phyloP scores from a whole-genome alignment of 495 filamentous ascomycete genomes.

The Rostrohypoxylon terebratum region DNA sequence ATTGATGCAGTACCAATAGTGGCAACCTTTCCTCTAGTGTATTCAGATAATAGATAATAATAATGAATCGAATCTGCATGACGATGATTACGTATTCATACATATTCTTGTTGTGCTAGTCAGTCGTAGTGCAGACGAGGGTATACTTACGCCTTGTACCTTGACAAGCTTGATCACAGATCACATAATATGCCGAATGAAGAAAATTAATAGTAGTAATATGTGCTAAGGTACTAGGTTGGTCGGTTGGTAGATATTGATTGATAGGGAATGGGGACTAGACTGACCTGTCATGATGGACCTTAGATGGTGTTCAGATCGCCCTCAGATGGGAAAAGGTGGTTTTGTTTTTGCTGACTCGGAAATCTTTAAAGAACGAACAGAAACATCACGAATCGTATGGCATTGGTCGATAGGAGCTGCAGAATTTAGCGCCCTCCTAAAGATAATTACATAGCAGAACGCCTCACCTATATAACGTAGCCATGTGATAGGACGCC shows the following conservation, averaged over 20 bases:
- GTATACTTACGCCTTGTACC: background rate
- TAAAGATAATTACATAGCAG: background rate
- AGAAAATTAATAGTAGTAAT: background rate
- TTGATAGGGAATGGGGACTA: background rate
- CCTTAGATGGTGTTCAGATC: background rate
- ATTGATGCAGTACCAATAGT: conserved; percentile 11
- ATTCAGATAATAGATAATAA: too few species aligned
- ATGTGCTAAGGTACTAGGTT: background rate
- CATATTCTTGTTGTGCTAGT: background rate
- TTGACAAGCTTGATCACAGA: background rate
- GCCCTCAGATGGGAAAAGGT: background rate
- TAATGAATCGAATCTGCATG: conserved; percentile 15
- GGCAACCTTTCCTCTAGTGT: conserved; percentile 19
- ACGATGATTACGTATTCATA: conserved; percentile 9
- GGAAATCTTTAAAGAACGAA: background rate
- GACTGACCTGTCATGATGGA: conserved; percentile 2
- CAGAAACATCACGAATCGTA: background rate
- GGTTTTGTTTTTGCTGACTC: conserved; percentile 9
- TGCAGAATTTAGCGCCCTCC: background rate
- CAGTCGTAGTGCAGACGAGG: background rate
- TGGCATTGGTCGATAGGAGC: background rate
- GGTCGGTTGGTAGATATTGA: background rate
- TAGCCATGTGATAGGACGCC: background rate
- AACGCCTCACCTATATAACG: background rate
- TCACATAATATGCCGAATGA: background rate